Evolutionary conservation across 495 filamentous ascomycete genomes (phyloP).

Genomic region (Aspergillus nidulans): DNA sequence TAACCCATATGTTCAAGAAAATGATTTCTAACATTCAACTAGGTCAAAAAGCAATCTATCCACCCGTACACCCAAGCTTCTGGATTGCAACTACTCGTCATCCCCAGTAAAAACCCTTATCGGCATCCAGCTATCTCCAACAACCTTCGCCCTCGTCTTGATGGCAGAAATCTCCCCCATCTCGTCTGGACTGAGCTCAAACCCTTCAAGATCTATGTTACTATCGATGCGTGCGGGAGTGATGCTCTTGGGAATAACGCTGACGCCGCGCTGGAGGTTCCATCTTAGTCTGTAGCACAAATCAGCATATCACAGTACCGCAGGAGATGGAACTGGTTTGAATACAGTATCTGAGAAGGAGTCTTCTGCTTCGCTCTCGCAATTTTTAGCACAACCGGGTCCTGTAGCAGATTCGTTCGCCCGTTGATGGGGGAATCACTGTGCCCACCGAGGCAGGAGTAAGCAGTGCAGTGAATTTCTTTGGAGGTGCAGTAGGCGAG

Average conservation of each 20-base stretch:
- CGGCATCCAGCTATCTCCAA: slow-evolving; percentile 7
- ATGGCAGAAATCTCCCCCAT: not conserved
- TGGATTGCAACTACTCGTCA: slow-evolving; percentile 12
- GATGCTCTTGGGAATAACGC: slow-evolving; percentile 1
- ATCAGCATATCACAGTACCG: too few relatives aligned
- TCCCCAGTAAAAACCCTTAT: not conserved
- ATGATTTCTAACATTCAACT: too few relatives aligned
- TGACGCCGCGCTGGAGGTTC: not conserved
- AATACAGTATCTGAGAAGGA: slow-evolving; percentile 5
- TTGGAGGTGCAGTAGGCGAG: slow-evolving; percentile 4
- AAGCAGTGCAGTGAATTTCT: slow-evolving; percentile 8
- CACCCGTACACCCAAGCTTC: not conserved
- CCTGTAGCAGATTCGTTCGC: not conserved
- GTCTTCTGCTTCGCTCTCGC: not conserved
- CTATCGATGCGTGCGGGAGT: slow-evolving; percentile 5
- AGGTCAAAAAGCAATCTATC: too few relatives aligned
- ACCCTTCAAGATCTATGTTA: slow-evolving; percentile 5
- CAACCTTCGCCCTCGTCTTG: slow-evolving; percentile 4
- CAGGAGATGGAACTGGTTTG: too few relatives aligned
- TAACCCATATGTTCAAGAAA: too few relatives aligned
- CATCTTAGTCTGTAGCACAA: not conserved
- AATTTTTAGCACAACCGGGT: not conserved
- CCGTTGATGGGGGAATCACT: slow-evolving; percentile 4
- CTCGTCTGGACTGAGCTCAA: not conserved
- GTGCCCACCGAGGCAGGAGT: slow-evolving; percentile 5